Base-by-base conservation (phyloP, 148 eudicot species). In the Mesembryanthemum crystallinum region DNA sequence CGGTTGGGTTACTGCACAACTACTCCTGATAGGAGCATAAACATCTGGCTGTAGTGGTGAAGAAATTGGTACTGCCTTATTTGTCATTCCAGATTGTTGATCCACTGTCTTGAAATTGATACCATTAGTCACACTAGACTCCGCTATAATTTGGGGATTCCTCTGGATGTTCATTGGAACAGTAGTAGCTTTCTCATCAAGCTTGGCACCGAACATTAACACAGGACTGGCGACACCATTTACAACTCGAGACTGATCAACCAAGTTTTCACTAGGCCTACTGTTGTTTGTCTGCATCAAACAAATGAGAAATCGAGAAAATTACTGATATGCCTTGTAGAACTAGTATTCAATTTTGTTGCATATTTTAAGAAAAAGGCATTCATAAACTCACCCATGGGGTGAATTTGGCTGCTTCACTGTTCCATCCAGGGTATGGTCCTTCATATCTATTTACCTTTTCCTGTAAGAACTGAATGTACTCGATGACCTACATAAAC, bases 401-500 rank as follows among this genome's bases (percentile, higher is more conserved):
- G 79, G 76, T 84, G 77, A 84, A 72, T 63, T 85, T 90, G 51
- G 92, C 72, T 47, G 86, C 88, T 71, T 89, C 92, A 57, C 86
- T 79, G 71, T 82, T 86, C 95, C 97, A 90, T 71, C 87, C 90
- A 62, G 88, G 91, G 83, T 88, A 87, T 68, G 96, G 70, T 43
- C 88, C 93, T 76, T 94, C 98, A 64, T 86, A 87, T 80, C 88
- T 84, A 73, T 85, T 87, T 24, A 94, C 97, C 78, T 87, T 92
- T 78, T 94, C 97, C 82, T 94, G 97, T 76, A 94, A 77, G 77
- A 81, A 89, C 69, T 90, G 96, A 79, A 94, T 89, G 82, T 94
- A 92, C 73, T 94, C 97, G 6, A 94, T 90, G 25, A 94, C 97
- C 98, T 94, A 85, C 64, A 76, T 51, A 83, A 74, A 21, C 20